Base-by-base conservation (phyloP, 345 rosid species). In the Boechera stricta region DNA sequence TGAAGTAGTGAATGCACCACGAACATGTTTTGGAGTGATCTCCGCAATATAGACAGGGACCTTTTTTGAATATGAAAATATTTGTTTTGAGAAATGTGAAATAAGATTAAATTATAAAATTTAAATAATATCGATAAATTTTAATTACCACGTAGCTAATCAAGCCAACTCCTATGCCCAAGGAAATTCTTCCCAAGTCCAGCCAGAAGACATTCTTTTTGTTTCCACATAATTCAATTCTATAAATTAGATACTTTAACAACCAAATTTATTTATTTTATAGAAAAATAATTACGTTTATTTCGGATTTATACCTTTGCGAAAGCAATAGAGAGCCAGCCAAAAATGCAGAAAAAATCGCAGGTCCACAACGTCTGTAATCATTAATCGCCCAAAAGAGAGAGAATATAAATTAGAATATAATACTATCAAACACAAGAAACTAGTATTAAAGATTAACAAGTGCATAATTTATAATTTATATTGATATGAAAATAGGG, bases 31-130 rank as follows among this genome's bases (percentile, higher is more conserved):
- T 5, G 87, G 87, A 16, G 87, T 66, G 44, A 86, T 80, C 74
- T 86, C 89, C 31, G 87, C 82, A 38, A 82, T 54, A 44, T 86
- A 86, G 16, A 82, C 84, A 3, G 87, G 86, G 6, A 72, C 86
- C 86, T 82, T 61, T n/a, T 57, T 29, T 55, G 13, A 9, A 41
- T 44, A 71, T 33, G 7, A 77, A 69, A 16, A 35, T 26, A 16
- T 5, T 21, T 3, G 7, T 41, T 47, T 28, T 8, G 9, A 9
- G 5, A 53, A 28, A 66, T 29, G 41, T 69, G 15, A 62, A 52
- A 9, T 16, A 55, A 41, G 13, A 69, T 29, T 5, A 28, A 8
- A 28, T 1, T 12, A 47, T 15, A 5, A 55, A 21, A 11, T 60
- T 15, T 12, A 42, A 53, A 0, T 24, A 26, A 15, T 44, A 28